Base-by-base conservation (phyloP, 1,284 basidiomycete genomes). In the Ustilago cynodontis region DNA sequence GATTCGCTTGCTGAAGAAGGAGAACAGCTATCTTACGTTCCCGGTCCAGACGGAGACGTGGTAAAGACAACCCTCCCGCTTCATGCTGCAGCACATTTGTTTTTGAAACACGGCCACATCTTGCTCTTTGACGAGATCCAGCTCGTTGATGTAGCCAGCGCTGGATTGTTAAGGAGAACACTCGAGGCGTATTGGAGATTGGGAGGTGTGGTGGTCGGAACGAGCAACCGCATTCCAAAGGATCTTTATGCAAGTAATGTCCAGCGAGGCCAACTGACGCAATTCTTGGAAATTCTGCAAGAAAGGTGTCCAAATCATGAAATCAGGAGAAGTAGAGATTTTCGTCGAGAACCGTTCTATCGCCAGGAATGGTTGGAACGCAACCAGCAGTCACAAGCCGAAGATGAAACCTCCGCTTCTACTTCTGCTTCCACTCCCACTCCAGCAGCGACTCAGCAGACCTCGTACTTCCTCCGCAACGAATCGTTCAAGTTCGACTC, bases 101-200 rank as follows among this genome's bases (percentile, higher is more conserved):
- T 91, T 59, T 79, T 90, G 51, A 86, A 88, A 3, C 86, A 87
- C 22, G 89, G 90, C 53, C 90, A 89, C 88, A 86, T 90, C 2
- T 87, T 91, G 49, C 88, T 90, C 11, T 92, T 92, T 81, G 91
- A 92, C 82, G 91, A 93, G 86, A 87, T 92, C 1, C 92, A 92
- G 81, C 87, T 92, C 2, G 87, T 92, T n/a, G 91, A 92, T 80
- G 90, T 92, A 1, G 90, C 90, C 1, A 90, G 90, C 60, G 90
- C 91, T 0, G 85, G 85, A 0, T 87, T 93, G 14, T 88, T 92
- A 2, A 89, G 91, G n/a, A 89, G 92, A 65, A 91, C 92, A 1
- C 85, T 93, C 7, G 90, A 90, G 26, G 92, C 91, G 89, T 93
- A 90, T 81, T 92, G 91, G 91, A 88, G 91, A 2, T 88, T 93